Percentiles rank a stretch among this genome's conserved stretches.
Evolutionary conservation across 106 monocot species (phyloP).

Genomic region (Acorus calamus): DNA sequence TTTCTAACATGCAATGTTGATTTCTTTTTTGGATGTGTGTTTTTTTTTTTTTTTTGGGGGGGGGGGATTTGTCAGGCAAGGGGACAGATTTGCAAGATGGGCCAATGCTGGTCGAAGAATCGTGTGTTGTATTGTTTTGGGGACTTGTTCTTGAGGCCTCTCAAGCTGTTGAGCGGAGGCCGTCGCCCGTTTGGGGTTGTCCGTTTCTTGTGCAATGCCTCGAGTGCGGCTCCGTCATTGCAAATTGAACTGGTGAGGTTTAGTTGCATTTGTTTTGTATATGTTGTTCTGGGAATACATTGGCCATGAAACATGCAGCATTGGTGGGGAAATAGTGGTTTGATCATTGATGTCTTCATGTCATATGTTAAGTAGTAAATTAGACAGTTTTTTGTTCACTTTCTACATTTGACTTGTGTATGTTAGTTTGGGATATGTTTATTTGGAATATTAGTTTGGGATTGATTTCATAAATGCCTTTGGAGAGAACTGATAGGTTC

Average conservation of each 20-base stretch:
- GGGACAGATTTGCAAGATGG: neutral
- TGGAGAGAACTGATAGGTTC: too few species aligned
- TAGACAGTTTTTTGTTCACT: neutral
- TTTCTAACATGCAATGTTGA: too few species aligned
- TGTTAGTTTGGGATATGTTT: too few species aligned
- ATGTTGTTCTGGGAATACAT: neutral
- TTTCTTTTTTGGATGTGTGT: too few species aligned
- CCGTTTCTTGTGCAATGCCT: constrained; percentile 49
- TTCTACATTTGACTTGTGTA: neutral
- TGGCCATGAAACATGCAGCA: too few species aligned
- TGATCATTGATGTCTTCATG: too few species aligned
- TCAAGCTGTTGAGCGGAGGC: neutral
- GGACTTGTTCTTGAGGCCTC: neutral
- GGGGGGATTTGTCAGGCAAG: too few species aligned
- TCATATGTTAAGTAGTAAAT: neutral
- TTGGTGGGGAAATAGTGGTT: too few species aligned
- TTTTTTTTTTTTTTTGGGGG: too few species aligned
- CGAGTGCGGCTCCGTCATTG: constrained; percentile 47
- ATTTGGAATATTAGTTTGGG: too few species aligned
- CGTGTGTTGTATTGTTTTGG: neutral
- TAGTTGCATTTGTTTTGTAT: constrained; percentile 2
- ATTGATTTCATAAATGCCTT: too few species aligned
- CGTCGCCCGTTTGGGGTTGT: constrained; percentile 1
- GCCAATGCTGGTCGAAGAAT: neutral
- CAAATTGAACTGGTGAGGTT: constrained; percentile 72